Percentiles rank a stretch among this genome's conserved stretches.
Evolutionary conservation across 495 filamentous ascomycete genomes (phyloP).

Genomic region (Penicillium malachiteum): DNA sequence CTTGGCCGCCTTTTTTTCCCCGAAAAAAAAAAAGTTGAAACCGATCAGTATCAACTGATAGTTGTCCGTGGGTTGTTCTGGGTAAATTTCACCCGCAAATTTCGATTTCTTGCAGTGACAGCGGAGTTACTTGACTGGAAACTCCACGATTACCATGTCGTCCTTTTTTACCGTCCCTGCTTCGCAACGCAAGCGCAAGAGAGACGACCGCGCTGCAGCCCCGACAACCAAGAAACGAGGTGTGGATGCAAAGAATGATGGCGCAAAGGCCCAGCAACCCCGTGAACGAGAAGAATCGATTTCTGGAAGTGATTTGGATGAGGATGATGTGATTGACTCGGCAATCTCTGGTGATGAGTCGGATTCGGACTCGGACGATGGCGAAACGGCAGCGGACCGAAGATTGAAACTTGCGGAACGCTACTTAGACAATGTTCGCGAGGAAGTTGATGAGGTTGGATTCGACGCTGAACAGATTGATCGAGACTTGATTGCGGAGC

Average conservation of each 20-base stretch:
- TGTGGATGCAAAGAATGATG: constrained; percentile 37
- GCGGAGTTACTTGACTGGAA: constrained; percentile 9
- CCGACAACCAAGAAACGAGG: constrained; percentile 58
- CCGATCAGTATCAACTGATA: constrained; percentile 11
- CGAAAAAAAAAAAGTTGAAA: constrained; percentile 45
- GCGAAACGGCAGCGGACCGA: constrained; percentile 85
- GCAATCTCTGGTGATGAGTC: constrained; percentile 44
- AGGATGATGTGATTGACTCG: constrained; percentile 50
- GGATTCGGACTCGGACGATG: constrained; percentile 55
- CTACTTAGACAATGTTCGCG: constrained; percentile 84
- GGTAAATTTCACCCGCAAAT: constrained; percentile 9
- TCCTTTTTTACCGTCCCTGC: constrained; percentile 82
- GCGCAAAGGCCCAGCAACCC: constrained; percentile 22
- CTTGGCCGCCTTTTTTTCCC: constrained; percentile 32
- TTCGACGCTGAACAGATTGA: constrained; percentile 95
- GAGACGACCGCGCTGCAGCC: constrained; percentile 48
- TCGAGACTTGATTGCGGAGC: constrained; percentile 82
- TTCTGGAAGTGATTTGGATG: constrained; percentile 79
- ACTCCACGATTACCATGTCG: constrained; percentile 53
- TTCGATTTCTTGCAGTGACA: constrained; percentile 5
- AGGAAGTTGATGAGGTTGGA: constrained; percentile 77
- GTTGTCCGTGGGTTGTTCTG: constrained; percentile 4
- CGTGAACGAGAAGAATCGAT: constrained; percentile 63
- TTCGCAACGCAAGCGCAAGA: constrained; percentile 79
- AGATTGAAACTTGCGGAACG: constrained; percentile 86